Evolutionary conservation across 2,329 filamentous ascomycete genomes (phyloP), one percentile per base, ranked within the genome.

Genomic region (Mariannaea elegans): DNA sequence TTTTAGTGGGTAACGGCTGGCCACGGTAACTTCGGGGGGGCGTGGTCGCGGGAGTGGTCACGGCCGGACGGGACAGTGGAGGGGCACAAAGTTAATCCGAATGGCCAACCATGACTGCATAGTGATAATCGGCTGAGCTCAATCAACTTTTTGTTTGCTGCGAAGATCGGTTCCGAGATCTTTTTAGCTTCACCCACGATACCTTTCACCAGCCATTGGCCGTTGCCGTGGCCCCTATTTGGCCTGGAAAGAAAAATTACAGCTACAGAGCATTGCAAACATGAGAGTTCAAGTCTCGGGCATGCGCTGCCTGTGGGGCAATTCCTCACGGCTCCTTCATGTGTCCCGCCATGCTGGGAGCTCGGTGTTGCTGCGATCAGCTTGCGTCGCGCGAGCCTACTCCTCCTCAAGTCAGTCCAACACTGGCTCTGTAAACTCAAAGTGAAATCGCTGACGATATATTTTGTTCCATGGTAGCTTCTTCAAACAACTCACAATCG

Each of bases 271-370:
- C 55, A 21, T 48, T 34, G 31, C 29, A n/a, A 63, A 29, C 54
- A 75, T 73, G 70, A 69, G 64, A 48, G 45, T 67, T 36, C 69
- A 66, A 54, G 59, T 64, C 45, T 65, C 65, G 14, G 62, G 65
- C 59, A 62, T 70, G 66, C 70, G 67, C 21, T 65, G 66, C 57
- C 69, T 79, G 32, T 50, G 71, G 62, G 63, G 63, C 42, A 59
- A 62, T 67, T 58, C 70, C 51, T 65, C 65, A 18, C 68, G 69
- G 27, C 36, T 53, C 16, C 42, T 48, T n/a, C 42, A 42, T 66
- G 58, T 61, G 32, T 65, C 59, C 49, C 65, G 68, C 55, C 62
- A 64, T 54, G 34, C 57, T 56, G 65, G 59, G 58, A 67, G 64
- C 68, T 70, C 67, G 29, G 56, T 62, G 47, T 45, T 65, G 24